Conservation (phyloP, 805 yeast species). For the Candida saitoana region DNA sequence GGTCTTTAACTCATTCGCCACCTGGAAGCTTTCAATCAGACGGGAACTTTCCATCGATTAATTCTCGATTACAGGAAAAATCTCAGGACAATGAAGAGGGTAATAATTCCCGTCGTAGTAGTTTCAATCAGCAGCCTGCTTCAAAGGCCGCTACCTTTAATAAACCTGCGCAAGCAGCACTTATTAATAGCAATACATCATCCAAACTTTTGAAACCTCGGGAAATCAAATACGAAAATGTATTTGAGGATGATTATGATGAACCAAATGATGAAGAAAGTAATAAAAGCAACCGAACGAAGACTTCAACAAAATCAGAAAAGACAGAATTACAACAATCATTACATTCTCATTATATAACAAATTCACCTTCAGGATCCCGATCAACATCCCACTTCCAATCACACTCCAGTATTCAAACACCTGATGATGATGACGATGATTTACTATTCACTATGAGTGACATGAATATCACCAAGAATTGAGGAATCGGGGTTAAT, state of each 20-base stretch:
- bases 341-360: neutral
- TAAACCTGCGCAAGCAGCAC: neutral
- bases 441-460: conserved; percentile 70
- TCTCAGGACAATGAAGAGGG: conserved; percentile 8
- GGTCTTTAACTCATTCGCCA: conserved; percentile 23
- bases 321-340: conserved; percentile 2
- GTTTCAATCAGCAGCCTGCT: neutral
- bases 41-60: conserved; percentile 28
- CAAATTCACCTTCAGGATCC: conserved; percentile 1
- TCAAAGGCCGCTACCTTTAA: neutral
- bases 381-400: conserved; percentile 3
- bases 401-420: conserved; percentile 5
- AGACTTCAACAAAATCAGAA: conserved; percentile 1
- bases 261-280: conserved; percentile 21
- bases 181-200: conserved; percentile 22
- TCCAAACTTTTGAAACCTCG: conserved; percentile 32
- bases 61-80: conserved; percentile 26
- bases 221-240: conserved; percentile 32
- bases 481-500: neutral
- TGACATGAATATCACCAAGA: conserved; percentile 54
- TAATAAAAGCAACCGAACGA: neutral
- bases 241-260: conserved; percentile 47
- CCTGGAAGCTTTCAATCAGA: conserved; percentile 15
- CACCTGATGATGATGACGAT: conserved; percentile 44
- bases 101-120: neutral